Percentiles rank a stretch among this genome's conserved stretches.
Conservation (phyloP, 2,329 filamentous ascomycete species). For the Trichoderma lentiforme region DNA sequence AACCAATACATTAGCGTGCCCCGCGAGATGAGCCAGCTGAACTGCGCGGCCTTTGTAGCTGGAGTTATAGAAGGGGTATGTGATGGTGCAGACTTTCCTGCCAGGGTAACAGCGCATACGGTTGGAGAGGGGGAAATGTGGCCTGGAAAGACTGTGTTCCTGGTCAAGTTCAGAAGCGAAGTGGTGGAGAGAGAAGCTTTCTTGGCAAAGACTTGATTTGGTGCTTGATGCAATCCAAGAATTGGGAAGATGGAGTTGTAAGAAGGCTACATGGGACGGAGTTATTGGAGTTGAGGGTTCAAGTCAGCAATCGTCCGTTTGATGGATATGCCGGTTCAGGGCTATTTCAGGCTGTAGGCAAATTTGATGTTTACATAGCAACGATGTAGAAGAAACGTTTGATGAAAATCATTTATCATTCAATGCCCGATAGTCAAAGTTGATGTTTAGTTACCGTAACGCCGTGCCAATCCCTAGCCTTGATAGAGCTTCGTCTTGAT, state of each 20-base stretch:
- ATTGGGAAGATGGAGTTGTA: conserved; percentile 4
- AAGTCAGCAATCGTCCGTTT: conserved; percentile 3
- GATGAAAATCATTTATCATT: not conserved
- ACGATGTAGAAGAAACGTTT: not conserved
- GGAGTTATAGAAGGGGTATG: conserved; percentile 95
- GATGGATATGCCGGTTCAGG: not conserved
- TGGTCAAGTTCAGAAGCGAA: conserved; percentile 88
- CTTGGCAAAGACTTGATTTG: conserved; percentile 54
- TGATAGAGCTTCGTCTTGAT: not conserved
- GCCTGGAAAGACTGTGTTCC: conserved; percentile 92
- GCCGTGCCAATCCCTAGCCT: not conserved
- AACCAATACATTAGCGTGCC: conserved; percentile 93
- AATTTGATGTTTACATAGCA: not conserved
- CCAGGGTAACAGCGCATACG: conserved; percentile 85
- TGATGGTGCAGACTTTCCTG: conserved; percentile 86
- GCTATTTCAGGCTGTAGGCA: not conserved
- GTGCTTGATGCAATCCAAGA: not conserved
- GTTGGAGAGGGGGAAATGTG: conserved; percentile 76
- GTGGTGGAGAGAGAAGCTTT: conserved; percentile 90
- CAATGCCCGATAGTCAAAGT: not conserved
- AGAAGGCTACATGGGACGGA: conserved; percentile 17
- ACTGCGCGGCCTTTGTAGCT: conserved; percentile 92
- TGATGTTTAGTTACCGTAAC: not conserved
- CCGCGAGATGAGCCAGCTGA: conserved; percentile 92
- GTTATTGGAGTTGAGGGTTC: conserved; percentile 23